Percentiles rank a stretch among this genome's conserved stretches.
phyloP scores from a whole-genome alignment of 352 stramenopile genomes.

The Blastocystis sp. region DNA sequence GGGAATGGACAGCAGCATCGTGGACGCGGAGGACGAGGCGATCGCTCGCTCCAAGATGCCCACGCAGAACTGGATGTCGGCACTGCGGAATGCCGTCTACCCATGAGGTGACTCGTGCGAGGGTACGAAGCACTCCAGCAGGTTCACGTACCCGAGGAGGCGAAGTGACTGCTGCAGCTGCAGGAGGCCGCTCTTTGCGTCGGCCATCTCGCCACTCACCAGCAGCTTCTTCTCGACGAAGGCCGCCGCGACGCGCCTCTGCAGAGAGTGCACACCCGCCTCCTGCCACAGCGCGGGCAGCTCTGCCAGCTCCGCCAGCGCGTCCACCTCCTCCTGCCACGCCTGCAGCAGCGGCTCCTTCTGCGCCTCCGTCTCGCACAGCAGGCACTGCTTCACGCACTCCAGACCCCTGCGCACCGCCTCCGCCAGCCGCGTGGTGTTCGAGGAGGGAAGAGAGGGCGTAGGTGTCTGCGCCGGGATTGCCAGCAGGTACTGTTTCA shows the following conservation, averaged over 20 bases:
- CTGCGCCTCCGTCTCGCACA: background rate
- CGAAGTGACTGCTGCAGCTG: background rate
- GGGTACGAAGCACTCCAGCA: constrained; percentile 11
- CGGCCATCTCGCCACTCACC: background rate
- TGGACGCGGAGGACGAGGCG: background rate
- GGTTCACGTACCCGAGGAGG: constrained; percentile 9
- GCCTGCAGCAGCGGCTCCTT: background rate
- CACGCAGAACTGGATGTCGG: constrained; percentile 32
- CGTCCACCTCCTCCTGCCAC: background rate
- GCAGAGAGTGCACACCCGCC: background rate
- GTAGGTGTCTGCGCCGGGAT: background rate
- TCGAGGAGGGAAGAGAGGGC: background rate
- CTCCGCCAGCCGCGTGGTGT: constrained; percentile 1
- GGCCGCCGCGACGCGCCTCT: background rate
- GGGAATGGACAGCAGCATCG: constrained; percentile 27
- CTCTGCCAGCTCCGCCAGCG: background rate
- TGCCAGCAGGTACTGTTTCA: background rate
- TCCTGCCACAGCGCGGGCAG: background rate
- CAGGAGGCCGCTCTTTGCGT: background rate
- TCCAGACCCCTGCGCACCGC: background rate
- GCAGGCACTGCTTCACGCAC: background rate
- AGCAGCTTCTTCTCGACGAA: background rate
- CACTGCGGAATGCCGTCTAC: background rate
- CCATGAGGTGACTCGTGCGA: background rate
- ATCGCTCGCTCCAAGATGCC: constrained; percentile 30